phyloP scores from a whole-genome alignment of 495 filamentous ascomycete species.

The Hypoxylon lenormandii region DNA sequence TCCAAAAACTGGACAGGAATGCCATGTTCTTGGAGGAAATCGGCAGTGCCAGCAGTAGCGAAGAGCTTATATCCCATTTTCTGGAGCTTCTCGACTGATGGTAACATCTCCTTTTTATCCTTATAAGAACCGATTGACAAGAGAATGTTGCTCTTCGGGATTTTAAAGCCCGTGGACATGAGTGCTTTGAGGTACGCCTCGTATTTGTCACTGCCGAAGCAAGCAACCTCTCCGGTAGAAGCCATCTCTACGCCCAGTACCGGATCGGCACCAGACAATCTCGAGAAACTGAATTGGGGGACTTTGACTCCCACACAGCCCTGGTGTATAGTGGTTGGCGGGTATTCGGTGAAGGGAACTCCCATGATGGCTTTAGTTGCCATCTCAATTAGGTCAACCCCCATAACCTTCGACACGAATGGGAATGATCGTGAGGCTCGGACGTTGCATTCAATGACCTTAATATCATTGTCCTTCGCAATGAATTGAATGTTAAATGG shows the following conservation, averaged over 20 bases:
- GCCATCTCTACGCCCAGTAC: slow-evolving; percentile 99
- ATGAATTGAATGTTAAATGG: slow-evolving; percentile 99
- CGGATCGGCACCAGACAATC: slow-evolving; percentile 93
- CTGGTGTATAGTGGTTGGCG: slow-evolving; percentile 75
- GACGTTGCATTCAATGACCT: slow-evolving; percentile 99
- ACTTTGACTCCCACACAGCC: slow-evolving; percentile 97
- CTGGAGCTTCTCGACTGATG: slow-evolving; percentile 87
- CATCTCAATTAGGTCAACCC: slow-evolving; percentile 97
- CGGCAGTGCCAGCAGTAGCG: slow-evolving; percentile 93
- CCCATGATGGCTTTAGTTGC: slow-evolving; percentile 97
- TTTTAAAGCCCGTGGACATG: slow-evolving; percentile 92
- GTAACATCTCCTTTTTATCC: slow-evolving; percentile 96
- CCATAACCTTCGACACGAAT: slow-evolving; percentile 99
- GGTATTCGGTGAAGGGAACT: slow-evolving; percentile 82
- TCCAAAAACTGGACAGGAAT: slow-evolving; percentile 92
- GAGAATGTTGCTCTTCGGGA: slow-evolving; percentile 95
- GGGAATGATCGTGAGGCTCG: slow-evolving; percentile 96
- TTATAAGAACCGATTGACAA: slow-evolving; percentile 97
- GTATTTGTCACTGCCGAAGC: slow-evolving; percentile 93
- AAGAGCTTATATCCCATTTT: slow-evolving; percentile 93
- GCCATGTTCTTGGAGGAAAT: slow-evolving; percentile 91
- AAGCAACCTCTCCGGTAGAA: slow-evolving; percentile 97
- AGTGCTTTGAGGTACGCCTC: slow-evolving; percentile 97
- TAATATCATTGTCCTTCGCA: slow-evolving; percentile 99
- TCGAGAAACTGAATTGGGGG: slow-evolving; percentile 97